Evolutionary conservation across 208 protist genomes (phyloP), one percentile per base, ranked within the genome.

Genomic region (Leishmania amazonensis): DNA sequence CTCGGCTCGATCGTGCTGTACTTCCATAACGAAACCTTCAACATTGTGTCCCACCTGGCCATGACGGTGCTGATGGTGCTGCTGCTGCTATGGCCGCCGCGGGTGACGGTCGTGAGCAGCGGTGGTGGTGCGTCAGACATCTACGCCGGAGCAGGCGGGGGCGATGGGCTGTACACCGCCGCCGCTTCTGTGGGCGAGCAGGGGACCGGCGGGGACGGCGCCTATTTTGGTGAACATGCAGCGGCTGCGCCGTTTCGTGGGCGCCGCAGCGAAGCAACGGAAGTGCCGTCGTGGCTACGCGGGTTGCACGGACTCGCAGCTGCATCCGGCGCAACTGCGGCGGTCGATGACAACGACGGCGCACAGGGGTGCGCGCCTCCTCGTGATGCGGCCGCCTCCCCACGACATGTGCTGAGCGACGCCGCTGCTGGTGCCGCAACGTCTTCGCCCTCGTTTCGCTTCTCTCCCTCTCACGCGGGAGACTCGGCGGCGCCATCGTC

Each of bases 11-110:
- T 93, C 58, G 86, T 94, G 31, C 21, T 88, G 35, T 84, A 88
- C 51, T 62, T 85, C 31, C 90, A 96, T 82, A 96, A 96, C 83
- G 92, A 96, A 58, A 89, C 84, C 40, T 78, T 93, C 74, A 94
- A 94, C 80, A 77, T 94, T 49, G 83, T 85, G 31, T 81, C 88
- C 0, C 92, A 96, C 62, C 73, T 93, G 2, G 0, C 89, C 1
- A 81, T 85, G 31, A 83, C 81, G 35, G 71, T 87, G 65, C 57
- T 91, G 78, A 81, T 92, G 31, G 67, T 90, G 40, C 87, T 87
- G 31, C 80, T 90, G 53, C 53, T 87, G 35, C 58, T 87, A 75
- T 91, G 84, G 68, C 92, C 92, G 4, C 92, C 90, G 45, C 67
- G 79, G 49, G 74, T 70, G 6, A 53, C 70, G 40, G n/a, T 81